Base-by-base conservation (phyloP, 208 protist genomes). In the Trypanosoma rangeli region DNA sequence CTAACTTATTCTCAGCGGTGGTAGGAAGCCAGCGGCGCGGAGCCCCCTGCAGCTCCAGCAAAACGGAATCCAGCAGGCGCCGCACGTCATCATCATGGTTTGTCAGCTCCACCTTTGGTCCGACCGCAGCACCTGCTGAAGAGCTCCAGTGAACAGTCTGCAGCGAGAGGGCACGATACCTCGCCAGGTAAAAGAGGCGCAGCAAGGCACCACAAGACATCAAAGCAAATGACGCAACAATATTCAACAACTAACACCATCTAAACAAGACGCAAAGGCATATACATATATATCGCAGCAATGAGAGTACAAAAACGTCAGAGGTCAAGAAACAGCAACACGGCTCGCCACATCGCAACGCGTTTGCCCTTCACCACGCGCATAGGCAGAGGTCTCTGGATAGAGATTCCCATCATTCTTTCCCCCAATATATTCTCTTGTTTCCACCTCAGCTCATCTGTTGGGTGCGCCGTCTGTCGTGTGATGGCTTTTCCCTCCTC, bases 1-100 rank as follows among this genome's bases (percentile, higher is more conserved):
- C n/a, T 49, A 74, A 24, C 31, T 60, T 39, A 61, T 74, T 74
- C 24, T 74, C 69, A 54, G 37, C 49, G 26, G 55, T 37, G 26
- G 59, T 74, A 0, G 69, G 69, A 0, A 68, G 33, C 69, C 69
- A 74, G 5, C 59, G 54, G 8, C 29, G 22, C 37, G 69, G 52
- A 24, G 26, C 46, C 1, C 7, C 31, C n/a, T 39, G 22, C 16
- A 50, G 60, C n/a, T 65, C 44, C 31, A 10, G 13, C 16, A 62
- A 20, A 12, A 69, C 64, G 10, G 8, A 10, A 22, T 69, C 29
- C 4, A 65, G 5, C 2, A 65, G 28, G 31, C 31, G 26, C 12
- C 15, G 5, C 46, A 55, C 1, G 31, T 39, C 48, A 65, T 13
- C 29, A 55, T 35, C 60, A 37, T 26, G 42, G 15, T 53, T 16